Conservation (phyloP, 805 yeast species). For the Isabelozyma pseudorhagii region DNA sequence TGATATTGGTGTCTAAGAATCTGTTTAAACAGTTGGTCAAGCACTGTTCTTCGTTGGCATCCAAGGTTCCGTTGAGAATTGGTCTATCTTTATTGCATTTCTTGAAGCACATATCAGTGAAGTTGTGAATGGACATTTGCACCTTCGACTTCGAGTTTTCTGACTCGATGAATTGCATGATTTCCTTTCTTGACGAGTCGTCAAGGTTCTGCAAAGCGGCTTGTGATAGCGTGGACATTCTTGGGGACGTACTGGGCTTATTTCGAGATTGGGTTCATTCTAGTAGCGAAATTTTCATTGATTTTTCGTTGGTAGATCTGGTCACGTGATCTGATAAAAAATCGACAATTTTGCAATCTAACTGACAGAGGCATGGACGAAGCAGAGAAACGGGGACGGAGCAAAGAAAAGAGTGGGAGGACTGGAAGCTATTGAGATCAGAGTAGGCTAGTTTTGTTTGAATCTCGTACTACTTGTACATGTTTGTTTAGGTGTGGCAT, state of each 20-base stretch:
- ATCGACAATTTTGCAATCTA: too few relatives aligned
- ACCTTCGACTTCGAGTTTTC: constrained; percentile 87
- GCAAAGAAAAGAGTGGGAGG: too few relatives aligned
- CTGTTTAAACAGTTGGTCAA: constrained; percentile 78
- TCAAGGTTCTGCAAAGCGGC: constrained; percentile 45
- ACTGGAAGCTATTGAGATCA: too few relatives aligned
- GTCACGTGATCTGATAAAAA: too few relatives aligned
- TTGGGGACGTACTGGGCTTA: background rate
- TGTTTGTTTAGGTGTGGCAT: too few relatives aligned
- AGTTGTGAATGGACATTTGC: constrained; percentile 79
- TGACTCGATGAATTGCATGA: constrained; percentile 69
- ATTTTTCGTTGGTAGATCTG: too few relatives aligned
- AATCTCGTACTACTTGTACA: too few relatives aligned
- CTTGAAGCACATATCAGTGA: constrained; percentile 88
- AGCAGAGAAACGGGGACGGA: too few relatives aligned
- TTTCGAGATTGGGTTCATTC: too few relatives aligned
- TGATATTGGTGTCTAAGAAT: constrained; percentile 82
- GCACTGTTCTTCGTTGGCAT: constrained; percentile 64
- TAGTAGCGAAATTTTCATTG: too few relatives aligned
- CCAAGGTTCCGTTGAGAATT: constrained; percentile 48
- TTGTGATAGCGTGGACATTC: constrained; percentile 35
- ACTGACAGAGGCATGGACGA: too few relatives aligned
- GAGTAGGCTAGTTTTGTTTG: too few relatives aligned
- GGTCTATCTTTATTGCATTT: constrained; percentile 60
- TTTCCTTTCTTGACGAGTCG: constrained; percentile 69